These are phyloP conservation scores for Rutstroemia sp. DNA, from an alignment of 2,329 filamentous ascomycete genomes.

Conservation along the genomic window DNA sequence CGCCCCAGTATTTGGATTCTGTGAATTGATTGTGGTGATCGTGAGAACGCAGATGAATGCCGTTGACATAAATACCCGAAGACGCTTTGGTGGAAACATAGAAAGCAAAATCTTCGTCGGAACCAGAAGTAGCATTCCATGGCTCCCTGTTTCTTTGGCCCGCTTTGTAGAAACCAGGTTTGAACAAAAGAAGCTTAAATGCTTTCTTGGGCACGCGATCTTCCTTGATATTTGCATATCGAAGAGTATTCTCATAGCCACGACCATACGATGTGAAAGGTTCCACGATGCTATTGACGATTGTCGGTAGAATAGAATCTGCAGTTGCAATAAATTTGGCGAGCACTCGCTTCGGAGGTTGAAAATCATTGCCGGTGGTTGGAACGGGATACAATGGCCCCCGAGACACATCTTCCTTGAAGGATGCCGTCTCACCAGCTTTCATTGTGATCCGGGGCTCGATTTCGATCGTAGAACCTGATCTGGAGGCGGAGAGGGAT, in stretches of 20 bases:
- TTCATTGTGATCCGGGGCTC: not conserved
- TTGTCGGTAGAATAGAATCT: conserved; percentile 56
- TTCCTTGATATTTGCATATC: conserved; percentile 57
- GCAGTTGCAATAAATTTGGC: conserved; percentile 59
- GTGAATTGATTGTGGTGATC: conserved; percentile 45
- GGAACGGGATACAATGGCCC: not conserved
- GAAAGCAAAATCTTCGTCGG: conserved; percentile 43
- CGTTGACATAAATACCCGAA: conserved; percentile 70
- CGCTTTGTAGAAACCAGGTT: conserved; percentile 56
- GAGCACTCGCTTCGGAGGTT: conserved; percentile 38
- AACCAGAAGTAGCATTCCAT: conserved; percentile 11
- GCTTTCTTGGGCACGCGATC: conserved; percentile 73
- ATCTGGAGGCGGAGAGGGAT: conserved; percentile 6
- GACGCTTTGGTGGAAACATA: conserved; percentile 75
- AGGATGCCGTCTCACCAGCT: not conserved
- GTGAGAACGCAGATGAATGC: conserved; percentile 51
- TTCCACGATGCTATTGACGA: conserved; percentile 58
- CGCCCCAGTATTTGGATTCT: conserved; percentile 52
- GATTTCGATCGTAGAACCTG: too few species aligned
- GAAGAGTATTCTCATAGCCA: conserved; percentile 56
- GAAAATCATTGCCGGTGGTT: conserved; percentile 21
- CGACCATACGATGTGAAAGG: conserved; percentile 74
- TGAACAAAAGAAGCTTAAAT: conserved; percentile 70
- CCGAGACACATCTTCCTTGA: too few species aligned
- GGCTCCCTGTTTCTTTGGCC: conserved; percentile 1